A percentile compares a stretch with the other conserved stretches of the same genome.
Evolutionary conservation across 2,329 filamentous ascomycete genomes (phyloP).

Genomic region (Phialemonium atrogriseum): DNA sequence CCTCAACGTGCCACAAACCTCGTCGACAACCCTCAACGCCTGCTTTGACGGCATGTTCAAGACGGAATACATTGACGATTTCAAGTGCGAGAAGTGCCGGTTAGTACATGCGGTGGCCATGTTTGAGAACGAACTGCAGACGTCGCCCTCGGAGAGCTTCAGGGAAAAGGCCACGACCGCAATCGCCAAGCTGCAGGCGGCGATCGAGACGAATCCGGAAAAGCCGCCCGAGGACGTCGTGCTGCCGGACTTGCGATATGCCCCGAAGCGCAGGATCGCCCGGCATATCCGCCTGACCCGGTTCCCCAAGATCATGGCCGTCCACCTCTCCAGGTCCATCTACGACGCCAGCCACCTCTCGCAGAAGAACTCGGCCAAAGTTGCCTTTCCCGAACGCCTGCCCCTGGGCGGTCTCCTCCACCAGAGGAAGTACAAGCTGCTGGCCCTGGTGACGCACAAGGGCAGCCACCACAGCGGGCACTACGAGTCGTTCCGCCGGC

Average conservation of each 20-base stretch:
- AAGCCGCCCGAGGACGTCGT: conserved; percentile 60
- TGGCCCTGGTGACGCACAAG: conserved; percentile 87
- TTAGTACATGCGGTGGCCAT: conserved; percentile 68
- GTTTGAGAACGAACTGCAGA: conserved; percentile 51
- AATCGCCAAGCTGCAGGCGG: conserved; percentile 57
- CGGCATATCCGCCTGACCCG: conserved; percentile 78
- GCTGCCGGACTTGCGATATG: conserved; percentile 65
- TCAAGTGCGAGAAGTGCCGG: conserved; percentile 88
- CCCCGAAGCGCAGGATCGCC: conserved; percentile 76
- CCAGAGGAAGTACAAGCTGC: conserved; percentile 72
- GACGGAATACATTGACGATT: conserved; percentile 93
- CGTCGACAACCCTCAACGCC: conserved; percentile 69
- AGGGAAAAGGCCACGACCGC: conserved; percentile 44
- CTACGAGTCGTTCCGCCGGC: conserved; percentile 91
- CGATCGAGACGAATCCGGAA: conserved; percentile 77
- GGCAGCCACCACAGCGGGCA: conserved; percentile 94
- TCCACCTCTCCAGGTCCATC: conserved; percentile 89
- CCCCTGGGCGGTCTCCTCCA: conserved; percentile 72
- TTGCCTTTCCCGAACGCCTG: conserved; percentile 82
- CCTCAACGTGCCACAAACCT: conserved; percentile 78
- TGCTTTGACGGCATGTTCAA: conserved; percentile 95
- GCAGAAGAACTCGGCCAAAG: conserved; percentile 90
- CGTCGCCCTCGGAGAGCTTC: conserved; percentile 43
- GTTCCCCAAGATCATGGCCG: conserved; percentile 83
- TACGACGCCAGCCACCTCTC: conserved; percentile 71